Percentiles rank a stretch among this genome's conserved stretches.
These are phyloP conservation scores for Picochlorum costavermella DNA, from an alignment of 139 green algal species.

Conservation along the genomic window DNA sequence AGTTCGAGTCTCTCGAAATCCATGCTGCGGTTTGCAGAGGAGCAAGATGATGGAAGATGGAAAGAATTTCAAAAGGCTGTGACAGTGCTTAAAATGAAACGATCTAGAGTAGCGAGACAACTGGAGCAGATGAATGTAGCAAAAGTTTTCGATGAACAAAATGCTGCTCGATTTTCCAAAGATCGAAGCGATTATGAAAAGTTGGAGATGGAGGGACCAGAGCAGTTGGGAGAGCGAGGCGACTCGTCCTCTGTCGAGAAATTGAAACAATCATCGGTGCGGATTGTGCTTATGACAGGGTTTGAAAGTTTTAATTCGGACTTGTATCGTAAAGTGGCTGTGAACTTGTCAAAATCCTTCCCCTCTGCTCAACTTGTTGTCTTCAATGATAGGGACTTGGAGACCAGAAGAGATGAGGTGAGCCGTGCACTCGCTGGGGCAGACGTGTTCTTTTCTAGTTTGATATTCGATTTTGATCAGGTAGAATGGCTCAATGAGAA, in stretches of 20 bases:
- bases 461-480: conserved; percentile 97
- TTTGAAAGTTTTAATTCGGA: conserved; percentile 96
- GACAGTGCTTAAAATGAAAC: conserved; percentile 47
- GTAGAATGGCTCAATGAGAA: conserved; percentile 81
- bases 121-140: no score
- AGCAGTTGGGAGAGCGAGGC: not conserved
- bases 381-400: conserved; percentile 88
- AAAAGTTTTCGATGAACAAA: conserved; percentile 4
- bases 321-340: conserved; percentile 66
- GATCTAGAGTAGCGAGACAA: conserved; percentile 4
- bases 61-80: conserved; percentile 46
- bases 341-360: conserved; percentile 18
- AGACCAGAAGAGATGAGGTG: conserved; percentile 39
- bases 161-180: not conserved
- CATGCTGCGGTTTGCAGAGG: conserved; percentile 39
- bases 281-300: conserved; percentile 88
- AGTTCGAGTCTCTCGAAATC: conserved; percentile 15
- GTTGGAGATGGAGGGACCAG: not conserved
- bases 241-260: not conserved
- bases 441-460: conserved; percentile 86
- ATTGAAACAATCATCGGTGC: conserved; percentile 17
- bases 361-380: conserved; percentile 55
- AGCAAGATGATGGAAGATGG: conserved; percentile 37
- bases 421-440: conserved; percentile 65
- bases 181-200: conserved; percentile 1